Conservation (phyloP, 345 rosid genomes). For the Lagerstroemia speciosa region DNA sequence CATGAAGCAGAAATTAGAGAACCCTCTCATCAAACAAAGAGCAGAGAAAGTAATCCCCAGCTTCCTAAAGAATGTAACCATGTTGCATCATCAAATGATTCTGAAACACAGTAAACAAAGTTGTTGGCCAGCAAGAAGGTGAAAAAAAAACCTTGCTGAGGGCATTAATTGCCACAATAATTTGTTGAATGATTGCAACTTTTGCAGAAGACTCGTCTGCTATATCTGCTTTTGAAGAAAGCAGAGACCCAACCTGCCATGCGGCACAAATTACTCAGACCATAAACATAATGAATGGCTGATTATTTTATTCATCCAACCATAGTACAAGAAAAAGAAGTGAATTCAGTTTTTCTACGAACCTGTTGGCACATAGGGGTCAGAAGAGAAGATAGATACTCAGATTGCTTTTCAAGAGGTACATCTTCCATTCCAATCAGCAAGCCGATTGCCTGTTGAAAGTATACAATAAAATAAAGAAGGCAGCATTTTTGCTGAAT, state of each 20-base stretch:
- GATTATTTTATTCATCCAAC: neutral
- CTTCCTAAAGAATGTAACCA: neutral
- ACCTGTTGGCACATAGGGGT: conserved; percentile 93
- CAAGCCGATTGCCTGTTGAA: conserved; percentile 73
- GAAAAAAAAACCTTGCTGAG: conserved; percentile 74
- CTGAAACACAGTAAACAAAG: neutral
- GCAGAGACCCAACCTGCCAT: conserved; percentile 56
- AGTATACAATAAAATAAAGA: conserved; percentile 1
- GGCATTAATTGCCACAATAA: conserved; percentile 81
- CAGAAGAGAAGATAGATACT: conserved; percentile 77
- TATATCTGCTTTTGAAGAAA: conserved; percentile 38
- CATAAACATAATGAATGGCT: neutral
- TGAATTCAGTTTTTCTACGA: neutral
- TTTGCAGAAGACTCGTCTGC: conserved; percentile 47
- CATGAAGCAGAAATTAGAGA: neutral
- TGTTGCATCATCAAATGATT: neutral
- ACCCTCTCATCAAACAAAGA: neutral
- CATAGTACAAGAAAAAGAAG: neutral
- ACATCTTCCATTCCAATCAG: conserved; percentile 91
- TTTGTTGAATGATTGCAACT: conserved; percentile 55
- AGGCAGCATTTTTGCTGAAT: neutral
- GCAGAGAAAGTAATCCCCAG: neutral
- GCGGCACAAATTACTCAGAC: conserved; percentile 19
- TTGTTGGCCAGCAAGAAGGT: neutral
- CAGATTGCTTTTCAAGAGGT: conserved; percentile 73